Evolutionary conservation across 768 basidiomycete species (phyloP), one percentile per base, ranked within the genome.

Genomic region (Epithele typhae): DNA sequence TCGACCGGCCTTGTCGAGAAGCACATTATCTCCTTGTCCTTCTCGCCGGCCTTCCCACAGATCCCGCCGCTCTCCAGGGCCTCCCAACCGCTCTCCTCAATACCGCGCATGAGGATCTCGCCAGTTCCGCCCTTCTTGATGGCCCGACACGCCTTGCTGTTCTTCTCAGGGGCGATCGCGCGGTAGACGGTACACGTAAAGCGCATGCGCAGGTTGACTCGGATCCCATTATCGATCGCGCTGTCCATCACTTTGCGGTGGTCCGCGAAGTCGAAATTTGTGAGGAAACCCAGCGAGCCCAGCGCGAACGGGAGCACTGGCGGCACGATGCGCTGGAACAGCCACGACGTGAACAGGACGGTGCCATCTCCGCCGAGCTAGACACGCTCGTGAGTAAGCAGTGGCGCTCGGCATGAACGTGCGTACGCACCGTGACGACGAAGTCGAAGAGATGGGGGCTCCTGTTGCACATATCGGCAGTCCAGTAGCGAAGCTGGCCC

Each of bases 111-210:
- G 71, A 98, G 78, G 57, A 99, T 97, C 63, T 96, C 94, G 9
- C 96, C 96, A 1, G 92, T 94, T 51, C 91, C 87, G 2, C 81
- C 90, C 58, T 87, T 92, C 69, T 95, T 93, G 41, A 97, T 84
- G 0, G 95, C 96, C 50, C 87, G 85, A 21, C 81, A 75, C 24
- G 58, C 61, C 38, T 74, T 69, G 57, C 73, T 81, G 19, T 79
- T 77, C 49, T 83, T 77, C 59, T 87, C 87, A 12, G 81, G 78
- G 21, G 80, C 76, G 35, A 96, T 82, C 4, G 93, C 88, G 33
- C 96, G 88, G 64, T 95, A 99, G 11, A 99, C 91, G 5, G 96
- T 98, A 66, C 96, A 98, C 7, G 95, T 98, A 66, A 99, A 99
- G 23, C 96, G 84, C 96, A 99, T 99, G 40, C 96, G 87, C 12